Percentiles rank a stretch among this genome's conserved stretches.
Conservation (phyloP, 345 rosid genomes). For the Leavenworthia alabamica region DNA sequence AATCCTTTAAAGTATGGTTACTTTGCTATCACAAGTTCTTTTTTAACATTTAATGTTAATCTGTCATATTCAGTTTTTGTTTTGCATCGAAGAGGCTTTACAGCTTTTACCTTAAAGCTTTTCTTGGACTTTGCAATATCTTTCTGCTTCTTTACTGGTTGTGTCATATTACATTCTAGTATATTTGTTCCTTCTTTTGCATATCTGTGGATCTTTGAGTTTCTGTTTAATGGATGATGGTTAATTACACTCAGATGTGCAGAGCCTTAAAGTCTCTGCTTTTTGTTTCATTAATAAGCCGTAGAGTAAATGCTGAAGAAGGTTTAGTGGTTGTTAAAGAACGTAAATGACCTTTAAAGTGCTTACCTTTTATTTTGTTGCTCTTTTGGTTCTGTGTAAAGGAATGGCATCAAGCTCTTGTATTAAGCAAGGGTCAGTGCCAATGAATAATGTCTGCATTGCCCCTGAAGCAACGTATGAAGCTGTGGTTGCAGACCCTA, state of each 20-base stretch:
- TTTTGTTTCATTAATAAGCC: conserved; percentile 17
- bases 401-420: conserved; percentile 83
- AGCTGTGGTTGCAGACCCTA: conserved; percentile 50
- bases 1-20: conserved; percentile 20
- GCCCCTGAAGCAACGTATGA: conserved; percentile 64
- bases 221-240: conserved; percentile 1
- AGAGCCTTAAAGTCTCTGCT: conserved; percentile 25
- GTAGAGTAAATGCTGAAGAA: conserved; percentile 20
- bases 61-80: conserved; percentile 34
- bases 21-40: conserved; percentile 18
- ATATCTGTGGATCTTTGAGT: conserved; percentile 15
- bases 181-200: not conserved
- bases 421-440: conserved; percentile 49
- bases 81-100: conserved; percentile 32
- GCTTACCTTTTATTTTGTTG: not conserved
- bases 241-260: not conserved
- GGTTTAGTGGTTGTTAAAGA: conserved; percentile 22
- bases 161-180: conserved; percentile 32
- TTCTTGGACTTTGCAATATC: conserved; percentile 36
- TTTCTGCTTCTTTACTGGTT: conserved; percentile 33
- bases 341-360: conserved; percentile 11
- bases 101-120: conserved; percentile 30
- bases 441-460: conserved; percentile 50
- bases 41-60: conserved; percentile 33
- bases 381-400: conserved; percentile 26